Base-by-base conservation (phyloP, 163 green algal genomes). In the Chloromonas sp. region DNA sequence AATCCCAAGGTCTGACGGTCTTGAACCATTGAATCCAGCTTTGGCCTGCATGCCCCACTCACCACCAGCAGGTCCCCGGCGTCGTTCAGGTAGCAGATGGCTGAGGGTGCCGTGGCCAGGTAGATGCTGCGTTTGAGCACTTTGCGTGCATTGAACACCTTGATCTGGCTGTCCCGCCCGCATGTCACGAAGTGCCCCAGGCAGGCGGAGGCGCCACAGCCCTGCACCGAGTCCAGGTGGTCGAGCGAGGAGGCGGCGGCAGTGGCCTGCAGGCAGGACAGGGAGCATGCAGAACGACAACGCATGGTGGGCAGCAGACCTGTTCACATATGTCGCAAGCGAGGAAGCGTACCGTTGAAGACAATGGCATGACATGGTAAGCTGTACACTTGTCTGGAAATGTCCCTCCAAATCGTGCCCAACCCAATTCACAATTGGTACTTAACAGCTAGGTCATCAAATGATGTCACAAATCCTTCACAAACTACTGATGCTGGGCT, bases 91-190 rank as follows among this genome's bases (percentile, higher is more conserved):
- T 85, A 90, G 14, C 60, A 70, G 57, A 84, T 82, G 57, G 84
- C 84, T 59, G 61, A 71, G 0, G 87, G 59, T 58, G 87, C 84
- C 11, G 78, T 71, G 58, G 76, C 84, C 62, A 90, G 1, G 82
- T 88, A 90, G 57, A 90, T 85, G 60, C 78, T 81, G 0, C 82
- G 78, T 70, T 87, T 85, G 78, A 87, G 84, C 14, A 61, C 70
- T 82, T 88, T 90, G 84, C 86, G 83, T 58, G 83, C 81, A 78
- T 90, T 84, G 85, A 88, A 90, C 76, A 87, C 86, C 87, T 90
- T 90, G 70, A 90, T 84, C 61, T 87, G 71, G 0, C 61, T 81
- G 82, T 90, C 87, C 60, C 83, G 60, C 79, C 84, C 85, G 60
- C 77, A 70, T 0, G 87, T 88, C 15, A 90, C 82, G 77, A 87